Evolutionary conservation across 345 rosid species (phyloP), one percentile per base, ranked within the genome.

Genomic region (Raphanus sativus): DNA sequence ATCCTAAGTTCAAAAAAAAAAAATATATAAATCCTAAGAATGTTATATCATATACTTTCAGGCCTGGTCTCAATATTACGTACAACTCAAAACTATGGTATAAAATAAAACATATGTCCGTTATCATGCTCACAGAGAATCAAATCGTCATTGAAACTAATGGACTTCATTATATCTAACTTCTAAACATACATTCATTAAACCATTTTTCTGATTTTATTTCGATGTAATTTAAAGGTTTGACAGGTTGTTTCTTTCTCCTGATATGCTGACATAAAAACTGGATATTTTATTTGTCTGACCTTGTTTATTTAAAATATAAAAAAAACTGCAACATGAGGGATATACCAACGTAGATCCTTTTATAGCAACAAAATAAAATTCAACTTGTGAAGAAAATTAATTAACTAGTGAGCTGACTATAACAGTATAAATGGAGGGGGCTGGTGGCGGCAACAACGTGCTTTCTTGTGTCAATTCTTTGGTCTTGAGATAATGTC

Each of bases 291-390:
- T 67, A 67, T 8, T 59, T 48, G 65, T 48, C 72, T 78, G 81
- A 73, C 81, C 70, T 34, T 67, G 0, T 48, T 45, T 13, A 48
- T 48, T 48, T 40, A 24, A 59, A 42, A 59, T 1, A 61, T n/a
- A 33, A 48, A 33, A 59, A 50, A 40, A 66, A 33, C 15, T 73
- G 24, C 69, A 59, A 34, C 56, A 54, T 67, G 64, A 59, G 32
- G 81, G 9, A 78, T 78, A 78, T 78, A 67, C 81, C 65, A 16
- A 67, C 65, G 74, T 78, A 60, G 69, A 78, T 77, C 75, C 80
- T 38, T 55, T 28, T 55, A 70, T 8, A 55, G 64, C 33, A 45
- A 52, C 21, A 42, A 52, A 30, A 45, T 45, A 13, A 71, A 71
- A 64, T 13, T 48, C 54, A n/a, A 33, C 55, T 70, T 25, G 34